Conservation (phyloP, 805 yeast genomes). For the Tetrapisispora taiwanensis region DNA sequence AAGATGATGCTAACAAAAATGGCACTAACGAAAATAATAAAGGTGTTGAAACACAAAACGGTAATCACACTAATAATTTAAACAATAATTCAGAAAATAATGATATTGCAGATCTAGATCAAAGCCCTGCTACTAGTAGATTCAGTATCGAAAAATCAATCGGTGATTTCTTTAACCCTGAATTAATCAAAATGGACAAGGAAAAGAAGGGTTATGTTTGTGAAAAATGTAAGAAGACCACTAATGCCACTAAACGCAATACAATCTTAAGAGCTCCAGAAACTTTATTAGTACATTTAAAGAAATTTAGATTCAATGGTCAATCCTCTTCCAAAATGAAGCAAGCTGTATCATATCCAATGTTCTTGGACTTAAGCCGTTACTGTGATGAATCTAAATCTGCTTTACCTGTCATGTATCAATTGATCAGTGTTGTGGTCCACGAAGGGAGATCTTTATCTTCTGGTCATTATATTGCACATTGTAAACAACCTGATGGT, state of each 20-base stretch:
- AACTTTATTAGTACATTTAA: constrained; percentile 74
- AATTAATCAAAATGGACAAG: constrained; percentile 58
- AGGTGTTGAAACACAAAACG: neutral
- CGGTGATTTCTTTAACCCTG: constrained; percentile 74
- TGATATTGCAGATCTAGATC: neutral
- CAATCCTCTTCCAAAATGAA: constrained; percentile 74
- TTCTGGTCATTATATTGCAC: constrained; percentile 88
- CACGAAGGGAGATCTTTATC: constrained; percentile 91
- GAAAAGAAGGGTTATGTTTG: constrained; percentile 78
- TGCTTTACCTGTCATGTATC: constrained; percentile 46
- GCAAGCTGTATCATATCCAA: constrained; percentile 74
- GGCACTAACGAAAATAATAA: too few relatives aligned
- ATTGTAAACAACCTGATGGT: constrained; percentile 86
- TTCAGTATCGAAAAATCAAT: constrained; percentile 70
- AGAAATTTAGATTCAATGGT: constrained; percentile 83
- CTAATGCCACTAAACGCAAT: constrained; percentile 68
- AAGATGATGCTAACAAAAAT: neutral
- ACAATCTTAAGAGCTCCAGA: constrained; percentile 80
- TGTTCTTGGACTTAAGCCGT: constrained; percentile 59
- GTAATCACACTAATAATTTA: too few relatives aligned
- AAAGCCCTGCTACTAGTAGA: constrained; percentile 14
- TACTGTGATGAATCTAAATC: constrained; percentile 31
- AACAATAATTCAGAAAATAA: neutral
- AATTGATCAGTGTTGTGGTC: constrained; percentile 72
- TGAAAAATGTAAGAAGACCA: constrained; percentile 69